These are phyloP conservation scores for Scytalidium lignicola DNA, from an alignment of 2,329 filamentous ascomycete species.

Conservation along the genomic window DNA sequence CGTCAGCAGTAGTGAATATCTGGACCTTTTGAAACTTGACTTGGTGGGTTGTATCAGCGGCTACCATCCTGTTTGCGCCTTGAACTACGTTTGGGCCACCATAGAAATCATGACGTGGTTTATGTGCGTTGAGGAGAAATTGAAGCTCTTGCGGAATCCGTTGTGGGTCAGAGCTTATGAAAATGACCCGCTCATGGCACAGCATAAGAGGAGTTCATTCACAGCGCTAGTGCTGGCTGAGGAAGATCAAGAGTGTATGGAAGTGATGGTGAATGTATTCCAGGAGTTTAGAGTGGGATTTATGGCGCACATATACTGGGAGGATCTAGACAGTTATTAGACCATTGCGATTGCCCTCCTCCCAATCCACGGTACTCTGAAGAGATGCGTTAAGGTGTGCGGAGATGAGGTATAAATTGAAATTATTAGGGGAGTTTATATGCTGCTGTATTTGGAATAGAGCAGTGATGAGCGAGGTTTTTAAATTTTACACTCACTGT, in stretches of 20 bases:
- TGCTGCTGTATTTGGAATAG: too few relatives aligned
- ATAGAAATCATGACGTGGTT: constrained; percentile 21
- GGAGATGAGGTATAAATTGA: too few relatives aligned
- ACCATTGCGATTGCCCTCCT: too few relatives aligned
- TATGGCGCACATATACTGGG: constrained; percentile 30
- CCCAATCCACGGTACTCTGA: too few relatives aligned
- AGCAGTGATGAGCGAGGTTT: too few relatives aligned
- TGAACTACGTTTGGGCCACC: constrained; percentile 31
- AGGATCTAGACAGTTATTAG: constrained; percentile 15
- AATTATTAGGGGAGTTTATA: too few relatives aligned
- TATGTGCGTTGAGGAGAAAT: constrained; percentile 21
- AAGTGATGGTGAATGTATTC: constrained; percentile 26
- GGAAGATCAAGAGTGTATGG: constrained; percentile 28
- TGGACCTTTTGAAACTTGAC: constrained; percentile 23
- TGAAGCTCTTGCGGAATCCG: constrained; percentile 22
- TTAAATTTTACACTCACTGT: too few relatives aligned
- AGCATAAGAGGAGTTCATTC: constrained; percentile 23
- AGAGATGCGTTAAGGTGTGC: too few relatives aligned
- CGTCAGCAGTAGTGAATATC: constrained; percentile 7
- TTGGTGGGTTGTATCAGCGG: constrained; percentile 27
- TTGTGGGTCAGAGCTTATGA: constrained; percentile 28
- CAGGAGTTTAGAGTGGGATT: constrained; percentile 21
- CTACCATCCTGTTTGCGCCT: constrained; percentile 22
- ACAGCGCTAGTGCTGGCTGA: constrained; percentile 16
- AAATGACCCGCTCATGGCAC: constrained; percentile 7